Evolutionary conservation across 371 early-diverging fungal species (phyloP).

Genomic region (Mucor irregularis): DNA sequence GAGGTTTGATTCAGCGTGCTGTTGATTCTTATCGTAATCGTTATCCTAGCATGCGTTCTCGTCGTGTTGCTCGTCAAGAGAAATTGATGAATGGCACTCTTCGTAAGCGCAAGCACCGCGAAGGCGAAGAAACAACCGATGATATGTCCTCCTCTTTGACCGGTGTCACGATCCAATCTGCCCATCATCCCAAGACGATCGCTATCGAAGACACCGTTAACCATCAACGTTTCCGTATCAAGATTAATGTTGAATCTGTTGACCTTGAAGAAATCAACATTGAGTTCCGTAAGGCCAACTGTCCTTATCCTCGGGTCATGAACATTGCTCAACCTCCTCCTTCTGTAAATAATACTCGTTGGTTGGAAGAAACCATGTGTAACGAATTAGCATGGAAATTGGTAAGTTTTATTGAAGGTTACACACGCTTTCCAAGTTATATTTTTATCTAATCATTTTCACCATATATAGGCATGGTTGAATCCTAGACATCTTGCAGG

Average conservation of each 20-base stretch:
- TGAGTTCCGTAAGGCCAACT: constrained; percentile 40
- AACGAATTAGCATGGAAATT: constrained; percentile 55
- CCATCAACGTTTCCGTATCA: constrained; percentile 36
- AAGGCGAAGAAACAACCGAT: constrained; percentile 22
- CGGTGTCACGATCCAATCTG: constrained; percentile 10
- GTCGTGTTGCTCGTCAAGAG: constrained; percentile 82
- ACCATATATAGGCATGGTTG: constrained; percentile 41
- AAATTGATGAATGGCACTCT: constrained; percentile 62
- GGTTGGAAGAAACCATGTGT: constrained; percentile 45
- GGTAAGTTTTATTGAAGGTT: constrained; percentile 28
- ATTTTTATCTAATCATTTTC: neutral
- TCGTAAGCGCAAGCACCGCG: constrained; percentile 48
- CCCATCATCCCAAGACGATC: constrained; percentile 36
- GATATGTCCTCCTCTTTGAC: constrained; percentile 7
- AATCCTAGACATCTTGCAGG: constrained; percentile 47
- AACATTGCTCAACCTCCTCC: constrained; percentile 23
- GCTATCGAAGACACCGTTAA: constrained; percentile 31
- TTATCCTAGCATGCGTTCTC: constrained; percentile 77
- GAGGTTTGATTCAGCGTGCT: constrained; percentile 93
- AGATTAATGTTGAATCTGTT: constrained; percentile 45
- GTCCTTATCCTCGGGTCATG: constrained; percentile 44
- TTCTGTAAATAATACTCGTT: constrained; percentile 21
- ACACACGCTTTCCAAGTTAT: constrained; percentile 1
- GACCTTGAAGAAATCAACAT: constrained; percentile 41
- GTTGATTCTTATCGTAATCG: constrained; percentile 94